Base-by-base conservation (phyloP, 2,329 filamentous ascomycete genomes). In the Basipetospora chlamydospora region DNA sequence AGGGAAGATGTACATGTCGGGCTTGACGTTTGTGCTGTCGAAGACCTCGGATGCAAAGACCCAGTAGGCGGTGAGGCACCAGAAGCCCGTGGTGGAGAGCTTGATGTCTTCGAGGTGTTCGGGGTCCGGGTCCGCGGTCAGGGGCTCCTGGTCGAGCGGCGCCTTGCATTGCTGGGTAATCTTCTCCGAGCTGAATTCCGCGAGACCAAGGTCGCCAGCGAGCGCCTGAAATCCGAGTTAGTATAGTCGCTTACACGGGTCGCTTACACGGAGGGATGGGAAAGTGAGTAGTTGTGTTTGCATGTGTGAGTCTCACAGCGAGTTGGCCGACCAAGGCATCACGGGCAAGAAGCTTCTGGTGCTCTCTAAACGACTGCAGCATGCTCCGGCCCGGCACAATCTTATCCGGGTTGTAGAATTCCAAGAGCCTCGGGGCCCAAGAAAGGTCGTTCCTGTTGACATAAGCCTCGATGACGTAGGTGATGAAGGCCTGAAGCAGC, bases 401-500 rank as follows among this genome's bases (percentile, higher is more conserved):
- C 47, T 66, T 73, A 38, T 72, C 66, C 0, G 81, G 80, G 36
- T 73, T 64, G 43, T 77, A 73, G 41, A 69, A 75, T 54, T 88
- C 82, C 42, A 81, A 64, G 39, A 86, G 54, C 35, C 82, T 60
- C 11, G 69, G 59, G 2, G 74, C 66, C 75, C 74, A 79, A 31
- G 70, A 66, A 52, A 79, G 53, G 17, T 61, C 60, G 44, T 75
- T 69, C 6, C 57, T 60, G 44, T 75, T 74, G 42, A 83, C 67
- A 45, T 84, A 88, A 31, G 78, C 70, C 50, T 87, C 81, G 9
- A 87, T 57, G 13, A 87, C 59, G 49, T 82, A 80, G 0, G 80
- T 84, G n/a, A 84, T 65, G 52, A 90, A 87, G 2, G 77, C 76
- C 49, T 84, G 77, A 17, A 88, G 57, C 12, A 88, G 60, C 39